phyloP scores from a whole-genome alignment of 257 asterid genomes.

The Solanum rostratum region DNA sequence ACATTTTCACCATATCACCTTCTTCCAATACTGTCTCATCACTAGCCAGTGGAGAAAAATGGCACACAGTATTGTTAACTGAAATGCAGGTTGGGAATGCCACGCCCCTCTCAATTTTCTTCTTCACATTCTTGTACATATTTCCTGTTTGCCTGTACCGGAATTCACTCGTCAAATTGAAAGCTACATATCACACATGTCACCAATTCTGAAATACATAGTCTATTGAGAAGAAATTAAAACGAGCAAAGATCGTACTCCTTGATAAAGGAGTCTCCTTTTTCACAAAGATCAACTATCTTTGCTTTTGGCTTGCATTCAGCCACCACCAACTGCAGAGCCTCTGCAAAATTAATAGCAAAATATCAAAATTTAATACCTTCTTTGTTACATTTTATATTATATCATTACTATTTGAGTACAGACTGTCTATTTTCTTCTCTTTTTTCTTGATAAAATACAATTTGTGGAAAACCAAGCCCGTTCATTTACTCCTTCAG shows the following conservation, averaged over 20 bases:
- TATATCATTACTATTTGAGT: background rate
- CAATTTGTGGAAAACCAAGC: background rate
- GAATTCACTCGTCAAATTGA: background rate
- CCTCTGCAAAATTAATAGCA: conserved; percentile 46
- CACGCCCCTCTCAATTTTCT: conserved; percentile 87
- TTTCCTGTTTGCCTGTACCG: conserved; percentile 64
- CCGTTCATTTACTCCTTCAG: background rate
- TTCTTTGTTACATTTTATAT: background rate
- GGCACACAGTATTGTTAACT: conserved; percentile 72
- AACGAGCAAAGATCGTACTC: conserved; percentile 32
- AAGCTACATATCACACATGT: background rate
- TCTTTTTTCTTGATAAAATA: background rate
- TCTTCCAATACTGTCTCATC: conserved; percentile 62
- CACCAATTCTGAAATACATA: background rate
- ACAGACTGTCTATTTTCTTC: background rate
- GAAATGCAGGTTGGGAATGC: conserved; percentile 95
- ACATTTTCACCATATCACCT: conserved; percentile 82
- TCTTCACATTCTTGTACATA: conserved; percentile 88
- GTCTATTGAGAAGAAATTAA: background rate
- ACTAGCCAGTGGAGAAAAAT: conserved; percentile 70
- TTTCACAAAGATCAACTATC: conserved; percentile 83
- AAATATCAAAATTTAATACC: background rate
- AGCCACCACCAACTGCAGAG: conserved; percentile 63
- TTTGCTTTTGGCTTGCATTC: conserved; percentile 70
- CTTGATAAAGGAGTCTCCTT: conserved; percentile 62